Evolutionary conservation across 306 rosid species (phyloP), one percentile per base, ranked within the genome.

Genomic region (Rosa persica): DNA sequence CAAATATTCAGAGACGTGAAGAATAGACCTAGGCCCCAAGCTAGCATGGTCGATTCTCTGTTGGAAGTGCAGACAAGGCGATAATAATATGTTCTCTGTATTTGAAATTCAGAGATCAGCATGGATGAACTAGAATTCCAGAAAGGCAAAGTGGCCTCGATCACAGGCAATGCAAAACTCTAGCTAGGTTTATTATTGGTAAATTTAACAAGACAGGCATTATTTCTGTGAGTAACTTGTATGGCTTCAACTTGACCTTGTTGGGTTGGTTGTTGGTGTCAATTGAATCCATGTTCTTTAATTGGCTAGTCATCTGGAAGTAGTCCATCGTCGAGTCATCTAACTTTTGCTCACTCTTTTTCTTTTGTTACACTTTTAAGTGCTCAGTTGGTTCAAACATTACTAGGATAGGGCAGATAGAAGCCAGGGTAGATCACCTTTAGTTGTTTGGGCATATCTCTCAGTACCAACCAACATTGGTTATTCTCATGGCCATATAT

Each of bases 251-350:
- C 65, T 73, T 54, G 46, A 74, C 42, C 78, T 58, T 57, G 8
- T 58, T 16, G 34, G 78, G 78, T 40, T 48, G 10, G 6, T 42
- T 58, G 23, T 20, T 57, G 77, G 68, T 52, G 47, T 25, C 55
- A 25, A 23, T 58, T 43, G 78, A 74, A 60, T 60, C 78, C 43
- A 74, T 74, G 15, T 30, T 58, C 78, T 67, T 2, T 5, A 23
- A 22, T 38, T 43, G 30, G 42, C 16, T n/a, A 27, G 57, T 23
- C 78, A 58, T 73, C 49, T 7, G 15, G 15, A 72, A 39, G 51
- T 52, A 19, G 65, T 61, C 67, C 20, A 27, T 61, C 67, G 5
- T 44, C 11, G 12, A 39, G 13, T 49, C 34, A 38, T 38, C 13
- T 19, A 36, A 65, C 70, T 73, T 34, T 34, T 54, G 65, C 48